These are phyloP conservation scores for Capsicum baccatum DNA, from an alignment of 257 asterid species.

Conservation along the genomic window DNA sequence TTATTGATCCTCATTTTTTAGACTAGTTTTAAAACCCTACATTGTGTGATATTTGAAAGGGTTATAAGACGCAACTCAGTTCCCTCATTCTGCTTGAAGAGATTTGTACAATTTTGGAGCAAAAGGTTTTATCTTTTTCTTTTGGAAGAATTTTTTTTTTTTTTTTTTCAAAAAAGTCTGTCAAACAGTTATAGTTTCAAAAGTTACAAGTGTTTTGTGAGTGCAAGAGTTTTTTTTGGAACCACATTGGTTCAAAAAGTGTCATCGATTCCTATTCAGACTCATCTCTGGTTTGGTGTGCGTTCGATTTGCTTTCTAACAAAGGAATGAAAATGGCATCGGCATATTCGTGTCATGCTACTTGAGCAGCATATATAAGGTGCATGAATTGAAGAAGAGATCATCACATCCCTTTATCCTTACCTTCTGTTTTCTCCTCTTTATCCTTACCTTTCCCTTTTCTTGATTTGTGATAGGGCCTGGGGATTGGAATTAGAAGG, in stretches of 20 bases:
- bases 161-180: background rate
- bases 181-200: background rate
- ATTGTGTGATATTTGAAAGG: conserved; percentile 9
- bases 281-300: background rate
- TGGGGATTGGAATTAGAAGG: background rate
- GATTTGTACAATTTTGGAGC: background rate
- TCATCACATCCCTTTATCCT: background rate
- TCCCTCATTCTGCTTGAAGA: conserved; percentile 2
- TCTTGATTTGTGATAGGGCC: background rate
- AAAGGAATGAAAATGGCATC: background rate
- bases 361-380: background rate
- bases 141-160: too few species aligned
- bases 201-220: background rate
- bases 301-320: conserved; percentile 15
- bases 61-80: background rate
- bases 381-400: background rate
- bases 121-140: background rate
- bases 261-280: background rate
- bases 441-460: too few species aligned
- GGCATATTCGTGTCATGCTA: background rate
- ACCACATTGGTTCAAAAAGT: background rate
- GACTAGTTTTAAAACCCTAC: conserved; percentile 6
- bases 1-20: background rate
- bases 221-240: background rate
- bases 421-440: background rate